Evolutionary conservation across 176 grass and related monocot species (phyloP).

Genomic region (Hsuehochloa calcarea): DNA sequence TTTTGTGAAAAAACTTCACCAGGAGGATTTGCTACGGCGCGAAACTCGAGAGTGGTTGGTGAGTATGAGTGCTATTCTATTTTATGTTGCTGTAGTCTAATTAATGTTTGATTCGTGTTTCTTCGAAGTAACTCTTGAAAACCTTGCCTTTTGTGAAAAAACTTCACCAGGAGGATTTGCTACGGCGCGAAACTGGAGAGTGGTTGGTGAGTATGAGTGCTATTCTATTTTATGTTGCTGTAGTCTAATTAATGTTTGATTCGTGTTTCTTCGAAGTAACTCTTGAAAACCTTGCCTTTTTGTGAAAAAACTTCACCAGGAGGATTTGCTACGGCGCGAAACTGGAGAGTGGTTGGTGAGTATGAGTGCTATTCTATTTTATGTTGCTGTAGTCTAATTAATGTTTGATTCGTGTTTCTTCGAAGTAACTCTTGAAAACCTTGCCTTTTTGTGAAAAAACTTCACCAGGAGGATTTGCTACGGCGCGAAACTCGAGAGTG

Average conservation of each 20-base stretch:
- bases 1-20: no score
- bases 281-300: neutral
- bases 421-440: no score
- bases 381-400: no score
- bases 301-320: no score
- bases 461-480: no score
- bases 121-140: neutral
- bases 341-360: no score
- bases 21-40: conserved; percentile 71
- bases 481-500: no score
- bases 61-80: conserved; percentile 31
- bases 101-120: neutral
- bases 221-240: conserved; percentile 11
- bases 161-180: conserved; percentile 66
- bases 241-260: neutral
- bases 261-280: neutral
- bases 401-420: no score
- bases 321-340: no score
- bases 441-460: no score
- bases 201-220: conserved; percentile 69
- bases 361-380: no score
- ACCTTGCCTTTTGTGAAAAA: no score
- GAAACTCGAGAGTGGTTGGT: conserved; percentile 67
- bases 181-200: conserved; percentile 52
- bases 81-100: neutral